Evolutionary conservation across 73 alveolate genomes (phyloP).

Genomic region (Paramecium sonneborni): DNA sequence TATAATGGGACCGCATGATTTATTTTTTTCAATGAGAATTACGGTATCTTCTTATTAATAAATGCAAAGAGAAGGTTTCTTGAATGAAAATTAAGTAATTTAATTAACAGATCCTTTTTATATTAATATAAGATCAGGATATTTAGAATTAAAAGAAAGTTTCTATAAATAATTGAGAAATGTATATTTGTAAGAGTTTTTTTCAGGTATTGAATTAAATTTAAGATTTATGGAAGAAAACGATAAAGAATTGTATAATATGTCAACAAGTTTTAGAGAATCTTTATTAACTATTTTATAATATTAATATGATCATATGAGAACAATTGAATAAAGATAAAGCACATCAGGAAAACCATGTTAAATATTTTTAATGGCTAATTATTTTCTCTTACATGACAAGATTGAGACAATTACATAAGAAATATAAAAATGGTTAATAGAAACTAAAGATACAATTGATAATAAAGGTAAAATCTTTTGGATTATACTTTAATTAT

Average conservation of each 20-base stretch:
- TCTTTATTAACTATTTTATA: neutral
- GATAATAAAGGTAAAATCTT: neutral
- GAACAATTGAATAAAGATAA: neutral
- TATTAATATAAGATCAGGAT: neutral
- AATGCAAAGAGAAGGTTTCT: neutral
- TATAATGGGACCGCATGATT: constrained; percentile 50
- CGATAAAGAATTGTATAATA: neutral
- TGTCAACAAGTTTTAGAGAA: constrained; percentile 25
- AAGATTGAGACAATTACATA: neutral
- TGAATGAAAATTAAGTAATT: neutral
- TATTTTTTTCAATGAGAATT: constrained; percentile 10
- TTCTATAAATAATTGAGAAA: neutral
- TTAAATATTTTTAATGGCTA: neutral
- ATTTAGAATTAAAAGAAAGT: neutral
- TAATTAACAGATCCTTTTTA: neutral
- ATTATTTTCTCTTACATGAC: constrained; percentile 13
- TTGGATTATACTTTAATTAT: neutral
- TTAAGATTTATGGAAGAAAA: neutral
- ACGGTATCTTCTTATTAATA: constrained; percentile 46
- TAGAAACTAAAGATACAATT: neutral
- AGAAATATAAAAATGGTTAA: neutral
- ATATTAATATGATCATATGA: neutral
- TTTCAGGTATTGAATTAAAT: neutral
- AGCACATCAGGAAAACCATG: neutral
- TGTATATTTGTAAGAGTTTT: neutral